Percentiles rank a stretch among this genome's conserved stretches.
Conservation (phyloP, 129 eudicot genomes). For the Saussurea involucrata region DNA sequence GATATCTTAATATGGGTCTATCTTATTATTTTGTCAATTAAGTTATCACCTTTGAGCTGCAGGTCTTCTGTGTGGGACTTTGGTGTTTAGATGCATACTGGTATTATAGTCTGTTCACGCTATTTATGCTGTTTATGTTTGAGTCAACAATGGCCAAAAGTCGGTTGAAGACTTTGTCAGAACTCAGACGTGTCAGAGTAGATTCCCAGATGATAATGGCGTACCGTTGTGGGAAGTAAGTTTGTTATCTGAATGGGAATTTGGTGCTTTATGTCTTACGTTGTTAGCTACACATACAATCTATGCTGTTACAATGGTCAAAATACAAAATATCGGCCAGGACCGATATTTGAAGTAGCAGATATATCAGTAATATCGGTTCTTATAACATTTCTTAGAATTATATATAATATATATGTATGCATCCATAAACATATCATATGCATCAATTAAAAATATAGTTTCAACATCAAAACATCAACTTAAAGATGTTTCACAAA, state of each 20-base stretch:
- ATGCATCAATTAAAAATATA: too few species aligned
- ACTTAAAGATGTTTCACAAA: too few species aligned
- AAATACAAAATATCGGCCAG: too few species aligned
- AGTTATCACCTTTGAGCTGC: conserved; percentile 13
- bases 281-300: background rate
- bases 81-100: conserved; percentile 99
- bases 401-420: too few species aligned
- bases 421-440: too few species aligned
- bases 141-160: conserved; percentile 99
- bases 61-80: conserved; percentile 98
- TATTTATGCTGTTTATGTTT: conserved; percentile 96
- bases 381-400: too few species aligned
- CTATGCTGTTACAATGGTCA: too few species aligned
- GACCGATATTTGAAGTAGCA: too few species aligned
- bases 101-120: conserved; percentile 94
- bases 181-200: conserved; percentile 93
- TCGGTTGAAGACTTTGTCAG: conserved; percentile 89
- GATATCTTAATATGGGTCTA: background rate
- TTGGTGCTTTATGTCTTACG: background rate
- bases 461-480: too few species aligned
- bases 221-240: conserved; percentile 96
- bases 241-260: conserved; percentile 2
- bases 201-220: conserved; percentile 86
- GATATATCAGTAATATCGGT: too few species aligned
- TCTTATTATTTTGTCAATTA: background rate